Conservation (phyloP, 164 flowering plant species). For the Cinnamomum micranthum region DNA sequence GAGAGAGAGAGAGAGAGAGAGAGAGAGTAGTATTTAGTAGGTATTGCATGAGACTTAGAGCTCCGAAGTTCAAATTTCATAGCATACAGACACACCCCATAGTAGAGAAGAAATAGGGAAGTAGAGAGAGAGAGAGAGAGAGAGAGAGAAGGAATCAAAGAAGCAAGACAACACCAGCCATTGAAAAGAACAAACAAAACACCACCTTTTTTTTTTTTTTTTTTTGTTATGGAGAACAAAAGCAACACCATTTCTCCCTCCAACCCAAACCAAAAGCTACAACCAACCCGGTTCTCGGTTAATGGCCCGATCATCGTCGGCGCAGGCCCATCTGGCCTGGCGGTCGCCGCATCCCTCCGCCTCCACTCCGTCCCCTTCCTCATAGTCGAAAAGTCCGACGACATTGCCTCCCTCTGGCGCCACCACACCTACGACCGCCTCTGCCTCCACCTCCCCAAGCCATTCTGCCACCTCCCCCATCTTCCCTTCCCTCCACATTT, state of each 20-base stretch:
- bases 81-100: no score
- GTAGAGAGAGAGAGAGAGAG: neutral
- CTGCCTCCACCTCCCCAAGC: conserved; percentile 76
- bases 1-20: no score
- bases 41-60: no score
- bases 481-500: conserved; percentile 56
- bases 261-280: neutral
- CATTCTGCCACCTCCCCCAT: conserved; percentile 70
- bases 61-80: no score
- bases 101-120: neutral
- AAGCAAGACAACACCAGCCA: neutral
- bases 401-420: conserved; percentile 78
- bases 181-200: neutral
- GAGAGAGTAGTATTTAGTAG: no score
- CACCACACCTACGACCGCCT: conserved; percentile 65
- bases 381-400: conserved; percentile 53
- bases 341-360: conserved; percentile 62
- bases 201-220: neutral
- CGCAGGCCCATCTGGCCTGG: conserved; percentile 80
- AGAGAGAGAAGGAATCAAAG: neutral
- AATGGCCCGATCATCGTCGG: conserved; percentile 80
- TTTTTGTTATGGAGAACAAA: neutral
- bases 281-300: conserved; percentile 36
- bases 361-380: conserved; percentile 60
- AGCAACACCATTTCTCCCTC: neutral